Conservation (phyloP, 2,329 filamentous ascomycete genomes). For the Apiospora koreana region DNA sequence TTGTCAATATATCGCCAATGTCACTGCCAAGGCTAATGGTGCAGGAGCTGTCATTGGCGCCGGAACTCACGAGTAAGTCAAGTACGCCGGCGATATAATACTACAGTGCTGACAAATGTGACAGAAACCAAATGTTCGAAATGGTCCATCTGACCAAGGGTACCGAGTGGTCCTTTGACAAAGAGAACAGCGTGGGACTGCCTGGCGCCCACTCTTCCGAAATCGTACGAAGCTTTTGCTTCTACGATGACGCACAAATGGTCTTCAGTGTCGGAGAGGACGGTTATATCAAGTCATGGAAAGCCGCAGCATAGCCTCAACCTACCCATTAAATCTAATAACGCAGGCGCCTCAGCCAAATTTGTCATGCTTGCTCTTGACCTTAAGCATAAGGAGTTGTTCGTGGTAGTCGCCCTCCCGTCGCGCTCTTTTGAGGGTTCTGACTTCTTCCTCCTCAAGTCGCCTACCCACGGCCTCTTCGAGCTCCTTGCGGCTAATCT, state of each 20-base stretch:
- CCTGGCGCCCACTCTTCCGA: conserved; percentile 65
- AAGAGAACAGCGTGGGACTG: conserved; percentile 58
- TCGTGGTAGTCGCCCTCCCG: conserved; percentile 91
- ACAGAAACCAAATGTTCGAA: conserved; percentile 58
- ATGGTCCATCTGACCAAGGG: conserved; percentile 59
- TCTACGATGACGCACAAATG: conserved; percentile 60
- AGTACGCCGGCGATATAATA: neutral
- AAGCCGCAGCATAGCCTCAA: conserved; percentile 33
- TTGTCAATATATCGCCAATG: conserved; percentile 74
- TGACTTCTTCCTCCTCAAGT: conserved; percentile 84
- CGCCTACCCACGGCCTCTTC: conserved; percentile 77
- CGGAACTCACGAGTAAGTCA: conserved; percentile 66
- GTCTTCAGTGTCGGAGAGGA: conserved; percentile 63
- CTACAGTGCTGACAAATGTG: neutral
- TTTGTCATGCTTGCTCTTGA: conserved; percentile 93
- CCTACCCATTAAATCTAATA: neutral
- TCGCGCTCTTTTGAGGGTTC: conserved; percentile 77
- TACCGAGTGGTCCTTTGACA: conserved; percentile 55
- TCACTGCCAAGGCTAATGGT: conserved; percentile 61
- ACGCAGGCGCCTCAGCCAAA: conserved; percentile 48
- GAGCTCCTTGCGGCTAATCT: conserved; percentile 82
- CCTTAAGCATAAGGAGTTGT: conserved; percentile 79
- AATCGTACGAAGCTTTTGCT: conserved; percentile 64
- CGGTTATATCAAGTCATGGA: conserved; percentile 59
- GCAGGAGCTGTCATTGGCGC: conserved; percentile 62